A percentile compares a stretch with the other conserved stretches of the same genome.
Evolutionary conservation across 2,329 filamentous ascomycete species (phyloP).

Genomic region (Venturia aucupariae): DNA sequence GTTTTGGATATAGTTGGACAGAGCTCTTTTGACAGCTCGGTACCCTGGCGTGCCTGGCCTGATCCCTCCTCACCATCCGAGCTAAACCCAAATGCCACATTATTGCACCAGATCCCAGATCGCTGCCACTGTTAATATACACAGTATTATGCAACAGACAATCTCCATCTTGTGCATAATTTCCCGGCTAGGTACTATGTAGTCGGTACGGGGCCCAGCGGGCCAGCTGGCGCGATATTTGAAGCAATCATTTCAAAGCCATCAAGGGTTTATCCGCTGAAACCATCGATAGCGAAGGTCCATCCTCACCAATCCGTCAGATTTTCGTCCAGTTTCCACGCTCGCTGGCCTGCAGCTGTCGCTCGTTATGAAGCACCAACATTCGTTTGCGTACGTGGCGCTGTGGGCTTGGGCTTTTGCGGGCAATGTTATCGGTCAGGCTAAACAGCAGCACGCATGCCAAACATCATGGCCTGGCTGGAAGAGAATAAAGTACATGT

Average conservation of each 20-base stretch:
- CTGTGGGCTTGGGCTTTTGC: neutral
- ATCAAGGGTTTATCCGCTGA: neutral
- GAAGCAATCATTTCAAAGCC: neutral
- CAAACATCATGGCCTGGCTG: conserved; percentile 7
- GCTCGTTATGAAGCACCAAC: conserved; percentile 1
- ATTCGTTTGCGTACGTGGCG: neutral
- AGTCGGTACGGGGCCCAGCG: too few species aligned
- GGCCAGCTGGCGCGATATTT: too few species aligned
- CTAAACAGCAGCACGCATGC: neutral
- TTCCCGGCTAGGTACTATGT: too few species aligned
- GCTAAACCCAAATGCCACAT: neutral
- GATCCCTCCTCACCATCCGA: neutral
- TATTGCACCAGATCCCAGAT: neutral
- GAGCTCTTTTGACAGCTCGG: neutral
- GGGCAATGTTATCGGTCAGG: neutral
- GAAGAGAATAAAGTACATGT: conserved; percentile 10
- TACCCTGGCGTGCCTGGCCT: neutral
- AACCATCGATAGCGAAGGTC: neutral
- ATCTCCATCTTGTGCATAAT: too few species aligned
- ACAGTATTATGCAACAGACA: too few species aligned
- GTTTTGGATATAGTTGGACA: neutral
- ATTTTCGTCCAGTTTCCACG: neutral
- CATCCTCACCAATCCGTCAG: neutral
- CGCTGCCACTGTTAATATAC: neutral
- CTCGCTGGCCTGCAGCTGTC: neutral